Percentiles rank a stretch among this genome's conserved stretches.
Conservation (phyloP, 306 rosid genomes). For the Vicia faba region DNA sequence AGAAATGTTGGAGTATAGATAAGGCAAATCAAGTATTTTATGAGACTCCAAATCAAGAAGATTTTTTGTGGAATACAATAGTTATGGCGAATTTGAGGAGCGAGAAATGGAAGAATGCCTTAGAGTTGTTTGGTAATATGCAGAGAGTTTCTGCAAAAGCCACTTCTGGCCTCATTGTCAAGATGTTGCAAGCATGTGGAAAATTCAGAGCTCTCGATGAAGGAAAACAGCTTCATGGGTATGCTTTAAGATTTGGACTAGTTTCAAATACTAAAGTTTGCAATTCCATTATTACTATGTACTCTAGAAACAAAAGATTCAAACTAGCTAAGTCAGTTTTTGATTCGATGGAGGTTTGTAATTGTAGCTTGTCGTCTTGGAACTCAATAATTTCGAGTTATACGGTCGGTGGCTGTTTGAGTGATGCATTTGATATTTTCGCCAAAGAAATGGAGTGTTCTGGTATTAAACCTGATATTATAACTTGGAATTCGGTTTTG, state of each 20-base stretch:
- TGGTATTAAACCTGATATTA: constrained; percentile 57
- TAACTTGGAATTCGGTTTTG: constrained; percentile 72
- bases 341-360: constrained; percentile 53
- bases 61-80: constrained; percentile 64
- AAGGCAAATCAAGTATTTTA: constrained; percentile 54
- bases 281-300: constrained; percentile 69
- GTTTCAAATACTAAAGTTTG: constrained; percentile 53
- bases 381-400: constrained; percentile 62
- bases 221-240: constrained; percentile 81
- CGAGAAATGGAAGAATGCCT: constrained; percentile 54
- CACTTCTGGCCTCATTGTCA: constrained; percentile 48
- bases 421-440: constrained; percentile 44
- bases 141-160: constrained; percentile 48
- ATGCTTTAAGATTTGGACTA: constrained; percentile 51
- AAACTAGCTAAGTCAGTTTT: constrained; percentile 55
- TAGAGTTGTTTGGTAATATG: constrained; percentile 53
- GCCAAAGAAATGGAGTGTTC: constrained; percentile 49
- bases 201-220: constrained; percentile 61
- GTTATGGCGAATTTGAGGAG: constrained; percentile 59
- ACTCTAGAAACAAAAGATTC: constrained; percentile 59
- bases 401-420: constrained; percentile 46
- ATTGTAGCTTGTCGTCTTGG: constrained; percentile 63
- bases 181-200: constrained; percentile 70
- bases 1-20: constrained; percentile 55
- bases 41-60: constrained; percentile 52